Evolutionary conservation across 2,329 filamentous ascomycete genomes (phyloP).

Genomic region (Fonsecaea multimorphosa): DNA sequence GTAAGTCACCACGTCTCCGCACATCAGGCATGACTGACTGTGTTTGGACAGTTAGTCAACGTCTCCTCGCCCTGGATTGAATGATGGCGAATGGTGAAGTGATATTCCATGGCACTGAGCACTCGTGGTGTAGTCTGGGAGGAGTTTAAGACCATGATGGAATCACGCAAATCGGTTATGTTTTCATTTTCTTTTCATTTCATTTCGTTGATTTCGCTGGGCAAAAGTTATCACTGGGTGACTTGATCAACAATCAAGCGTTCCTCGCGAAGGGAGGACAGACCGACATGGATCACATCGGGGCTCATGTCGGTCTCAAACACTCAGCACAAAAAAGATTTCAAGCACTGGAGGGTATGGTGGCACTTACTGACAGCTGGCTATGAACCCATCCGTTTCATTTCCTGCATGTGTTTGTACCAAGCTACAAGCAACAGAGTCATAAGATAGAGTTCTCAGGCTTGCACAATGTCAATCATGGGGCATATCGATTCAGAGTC

Average conservation of each 20-base stretch:
- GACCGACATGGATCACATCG: neutral
- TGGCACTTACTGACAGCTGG: neutral
- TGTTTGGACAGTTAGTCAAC: neutral
- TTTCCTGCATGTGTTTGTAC: neutral
- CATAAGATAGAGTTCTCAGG: neutral
- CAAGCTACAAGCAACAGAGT: neutral
- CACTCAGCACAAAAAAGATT: neutral
- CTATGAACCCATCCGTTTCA: neutral
- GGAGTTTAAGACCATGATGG: slow-evolving; percentile 31
- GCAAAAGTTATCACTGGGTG: neutral
- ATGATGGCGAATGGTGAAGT: slow-evolving; percentile 16
- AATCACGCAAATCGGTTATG: slow-evolving; percentile 12
- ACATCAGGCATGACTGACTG: neutral
- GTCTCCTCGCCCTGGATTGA: neutral
- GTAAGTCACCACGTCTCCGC: neutral
- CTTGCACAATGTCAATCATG: neutral
- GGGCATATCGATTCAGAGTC: neutral
- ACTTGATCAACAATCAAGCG: neutral
- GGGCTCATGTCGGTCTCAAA: neutral
- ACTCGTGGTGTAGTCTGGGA: slow-evolving; percentile 39
- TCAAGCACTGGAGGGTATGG: neutral
- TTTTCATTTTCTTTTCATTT: slow-evolving; percentile 4
- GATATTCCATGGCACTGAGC: slow-evolving; percentile 23
- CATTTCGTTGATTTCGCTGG: neutral
- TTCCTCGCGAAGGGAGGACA: neutral